Base-by-base conservation (phyloP, 2,329 filamentous ascomycete genomes). In the Xenosphaeropsis pyriputrescens region DNA sequence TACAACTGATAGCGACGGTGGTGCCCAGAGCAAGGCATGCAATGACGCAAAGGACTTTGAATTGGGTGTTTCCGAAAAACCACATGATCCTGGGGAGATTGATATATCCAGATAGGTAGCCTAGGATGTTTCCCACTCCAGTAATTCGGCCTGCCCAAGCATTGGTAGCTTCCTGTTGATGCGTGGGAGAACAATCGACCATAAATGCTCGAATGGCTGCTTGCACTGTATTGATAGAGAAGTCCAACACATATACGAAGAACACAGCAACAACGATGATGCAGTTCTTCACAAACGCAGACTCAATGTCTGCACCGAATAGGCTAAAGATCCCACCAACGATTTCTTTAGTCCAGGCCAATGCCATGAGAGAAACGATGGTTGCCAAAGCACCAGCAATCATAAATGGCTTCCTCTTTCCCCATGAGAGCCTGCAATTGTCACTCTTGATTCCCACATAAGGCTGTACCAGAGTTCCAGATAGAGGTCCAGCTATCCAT, bases 161-260 rank as follows among this genome's bases (percentile, higher is more conserved):
- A 60, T 96, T 96, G 39, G 88, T 32, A 32, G 4, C 12, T 32
- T 32, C 64, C 61, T 96, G 89, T 56, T 96, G 89, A 52, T 95
- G 88, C 1, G 84, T 75, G 0, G 91, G 91, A 0, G 85, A 83
- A 51, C 86, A 89, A 54, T 96, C 89, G 17, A 95, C 83, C 39
- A 96, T 93, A 55, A 93, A 93, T 17, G 88, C 85, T 46, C 88
- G 74, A 51, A 95, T 83, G 4, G 78, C 83, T 35, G 91, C 89
- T 70, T 96, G 89, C 26, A 96, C 85, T 72, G 88, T 91, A 59
- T 96, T 96, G 63, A 96, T 91, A 50, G 88, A 77, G 57, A 96
- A 91, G 57, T 96, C 89, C 36, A 96, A 70, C 36, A 91, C 67
- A 58, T 93, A 96, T 50, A 96, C 82, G 62, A 86, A 80, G 19